Percentiles rank a stretch among this genome's conserved stretches.
phyloP scores from a whole-genome alignment of 1,284 basidiomycete species.

The Microbotryum scabiosae region DNA sequence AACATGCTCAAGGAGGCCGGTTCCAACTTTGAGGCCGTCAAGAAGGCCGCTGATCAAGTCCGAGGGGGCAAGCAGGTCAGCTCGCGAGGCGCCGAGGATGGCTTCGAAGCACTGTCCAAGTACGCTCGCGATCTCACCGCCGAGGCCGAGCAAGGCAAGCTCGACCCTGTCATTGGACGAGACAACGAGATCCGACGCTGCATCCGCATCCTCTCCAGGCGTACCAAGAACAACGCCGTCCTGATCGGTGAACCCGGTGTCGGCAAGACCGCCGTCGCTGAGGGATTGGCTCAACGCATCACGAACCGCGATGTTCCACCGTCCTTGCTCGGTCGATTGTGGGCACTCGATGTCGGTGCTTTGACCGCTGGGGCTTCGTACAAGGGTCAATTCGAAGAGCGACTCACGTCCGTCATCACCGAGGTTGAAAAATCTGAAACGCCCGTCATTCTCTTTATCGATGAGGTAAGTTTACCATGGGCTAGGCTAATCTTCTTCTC shows the following conservation, averaged over 20 bases:
- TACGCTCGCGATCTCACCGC: conserved; percentile 44
- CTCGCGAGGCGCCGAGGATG: conserved; percentile 69
- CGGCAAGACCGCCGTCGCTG: conserved; percentile 63
- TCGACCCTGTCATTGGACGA: conserved; percentile 53
- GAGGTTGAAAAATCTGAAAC: conserved; percentile 89
- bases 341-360: conserved; percentile 78
- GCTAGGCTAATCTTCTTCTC: background rate
- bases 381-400: conserved; percentile 85
- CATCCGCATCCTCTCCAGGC: conserved; percentile 66
- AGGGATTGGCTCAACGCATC: conserved; percentile 92
- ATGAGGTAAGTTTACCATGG: conserved; percentile 52
- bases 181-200: conserved; percentile 49
- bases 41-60: conserved; percentile 68
- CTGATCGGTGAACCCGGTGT: conserved; percentile 73
- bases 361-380: conserved; percentile 78
- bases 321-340: conserved; percentile 45
- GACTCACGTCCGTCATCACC: conserved; percentile 80
- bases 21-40: conserved; percentile 62
- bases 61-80: conserved; percentile 75
- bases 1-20: conserved; percentile 63
- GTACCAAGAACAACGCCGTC: conserved; percentile 71
- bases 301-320: conserved; percentile 88
- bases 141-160: conserved; percentile 43
- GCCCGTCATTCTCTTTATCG: conserved; percentile 88
- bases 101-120: conserved; percentile 63